Percentiles rank a stretch among this genome's conserved stretches.
These are phyloP conservation scores for Neonectria ditissima DNA, from an alignment of 2,329 filamentous ascomycete species.

Conservation along the genomic window DNA sequence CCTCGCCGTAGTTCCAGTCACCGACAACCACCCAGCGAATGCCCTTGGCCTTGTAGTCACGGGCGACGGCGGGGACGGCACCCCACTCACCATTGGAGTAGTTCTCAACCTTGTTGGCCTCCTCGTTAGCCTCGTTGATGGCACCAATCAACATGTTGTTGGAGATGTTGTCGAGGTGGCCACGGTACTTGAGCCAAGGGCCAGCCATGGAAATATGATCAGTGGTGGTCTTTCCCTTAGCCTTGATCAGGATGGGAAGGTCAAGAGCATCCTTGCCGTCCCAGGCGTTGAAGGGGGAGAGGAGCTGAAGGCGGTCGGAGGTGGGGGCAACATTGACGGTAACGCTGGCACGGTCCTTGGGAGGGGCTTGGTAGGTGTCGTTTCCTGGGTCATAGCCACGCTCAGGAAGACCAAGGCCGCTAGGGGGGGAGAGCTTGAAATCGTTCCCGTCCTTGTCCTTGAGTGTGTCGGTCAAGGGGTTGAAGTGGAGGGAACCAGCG, in stretches of 20 bases:
- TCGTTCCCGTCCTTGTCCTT: slow-evolving; percentile 97
- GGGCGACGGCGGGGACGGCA: slow-evolving; percentile 91
- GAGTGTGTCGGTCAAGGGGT: slow-evolving; percentile 90
- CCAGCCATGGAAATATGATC: slow-evolving; percentile 98
- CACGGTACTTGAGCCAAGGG: slow-evolving; percentile 98
- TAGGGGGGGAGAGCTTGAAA: slow-evolving; percentile 86
- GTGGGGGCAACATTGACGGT: slow-evolving; percentile 85
- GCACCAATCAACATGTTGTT: slow-evolving; percentile 99
- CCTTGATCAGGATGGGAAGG: slow-evolving; percentile 95
- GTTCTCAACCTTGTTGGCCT: slow-evolving; percentile 99
- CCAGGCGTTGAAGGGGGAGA: slow-evolving; percentile 88
- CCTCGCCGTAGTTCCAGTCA: slow-evolving; percentile 99
- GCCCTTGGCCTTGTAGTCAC: slow-evolving; percentile 98
- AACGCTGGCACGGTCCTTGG: slow-evolving; percentile 78
- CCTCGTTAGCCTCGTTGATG: slow-evolving; percentile 93
- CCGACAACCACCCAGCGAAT: slow-evolving; percentile 97
- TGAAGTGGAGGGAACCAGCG: slow-evolving; percentile 89
- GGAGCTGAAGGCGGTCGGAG: slow-evolving; percentile 94
- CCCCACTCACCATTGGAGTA: slow-evolving; percentile 84
- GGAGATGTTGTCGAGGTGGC: slow-evolving; percentile 98
- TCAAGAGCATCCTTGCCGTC: slow-evolving; percentile 89
- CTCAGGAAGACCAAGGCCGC: slow-evolving; percentile 82
- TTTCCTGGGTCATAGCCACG: slow-evolving; percentile 90
- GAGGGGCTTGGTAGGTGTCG: slow-evolving; percentile 97
- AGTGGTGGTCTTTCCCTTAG: slow-evolving; percentile 97